Evolutionary conservation across 2,329 filamentous ascomycete genomes (phyloP).

Genomic region (Rhinocladiella similis): DNA sequence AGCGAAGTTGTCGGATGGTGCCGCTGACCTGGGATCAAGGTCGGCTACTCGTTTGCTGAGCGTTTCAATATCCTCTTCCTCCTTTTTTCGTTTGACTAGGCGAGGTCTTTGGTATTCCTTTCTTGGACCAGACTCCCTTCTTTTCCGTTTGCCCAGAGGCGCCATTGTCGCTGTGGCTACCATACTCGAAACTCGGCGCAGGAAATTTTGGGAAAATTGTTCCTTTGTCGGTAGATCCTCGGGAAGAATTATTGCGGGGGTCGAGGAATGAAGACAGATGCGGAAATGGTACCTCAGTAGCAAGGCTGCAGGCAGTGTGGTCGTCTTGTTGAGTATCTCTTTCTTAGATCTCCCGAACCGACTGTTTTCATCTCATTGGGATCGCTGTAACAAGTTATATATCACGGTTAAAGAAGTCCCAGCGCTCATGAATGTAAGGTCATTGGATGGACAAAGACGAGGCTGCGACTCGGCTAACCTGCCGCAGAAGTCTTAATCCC

Average conservation of each 20-base stretch:
- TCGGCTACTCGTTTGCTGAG: slow-evolving; percentile 46
- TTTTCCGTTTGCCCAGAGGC: slow-evolving; percentile 14
- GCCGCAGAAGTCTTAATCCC: no score
- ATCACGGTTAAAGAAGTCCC: no score
- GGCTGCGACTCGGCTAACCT: no score
- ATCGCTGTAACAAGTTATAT: no score
- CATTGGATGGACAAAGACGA: no score
- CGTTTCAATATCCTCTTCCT: slow-evolving; percentile 43
- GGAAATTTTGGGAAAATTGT: neutral
- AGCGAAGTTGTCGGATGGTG: slow-evolving; percentile 67
- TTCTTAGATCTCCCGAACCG: no score
- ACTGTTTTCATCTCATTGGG: no score
- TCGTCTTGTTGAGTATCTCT: no score
- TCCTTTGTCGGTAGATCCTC: neutral
- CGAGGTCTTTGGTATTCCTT: slow-evolving; percentile 20
- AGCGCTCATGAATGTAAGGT: no score
- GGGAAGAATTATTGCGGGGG: neutral
- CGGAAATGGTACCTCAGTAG: no score
- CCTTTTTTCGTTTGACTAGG: slow-evolving; percentile 48
- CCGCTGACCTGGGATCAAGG: slow-evolving; percentile 42
- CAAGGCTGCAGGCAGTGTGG: no score
- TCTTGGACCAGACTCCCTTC: neutral
- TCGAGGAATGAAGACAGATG: neutral
- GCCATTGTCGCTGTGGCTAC: slow-evolving; percentile 7
- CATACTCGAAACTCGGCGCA: neutral